These are phyloP conservation scores for Didymella pinodella DNA, from an alignment of 2,329 filamentous ascomycete species.

Conservation along the genomic window DNA sequence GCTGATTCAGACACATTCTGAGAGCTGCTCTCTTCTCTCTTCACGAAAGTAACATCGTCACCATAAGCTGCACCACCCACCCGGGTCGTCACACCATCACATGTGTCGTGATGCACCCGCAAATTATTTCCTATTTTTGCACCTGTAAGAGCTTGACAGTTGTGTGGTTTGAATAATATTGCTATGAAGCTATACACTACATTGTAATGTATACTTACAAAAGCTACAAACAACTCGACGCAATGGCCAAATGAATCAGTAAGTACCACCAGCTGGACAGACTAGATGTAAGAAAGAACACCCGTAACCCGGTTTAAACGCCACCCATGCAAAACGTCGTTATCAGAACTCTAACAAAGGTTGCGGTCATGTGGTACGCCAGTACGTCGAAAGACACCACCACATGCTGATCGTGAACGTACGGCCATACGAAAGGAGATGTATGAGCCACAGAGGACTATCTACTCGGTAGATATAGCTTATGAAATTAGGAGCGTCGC, in stretches of 20 bases:
- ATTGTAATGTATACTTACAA: not conserved
- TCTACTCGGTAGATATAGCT: not conserved
- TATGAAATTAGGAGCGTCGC: not conserved
- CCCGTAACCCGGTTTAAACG: too few species aligned
- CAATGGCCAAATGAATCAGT: not conserved
- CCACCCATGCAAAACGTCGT: not conserved
- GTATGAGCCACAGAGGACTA: not conserved
- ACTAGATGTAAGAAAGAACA: not conserved
- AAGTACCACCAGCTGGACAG: not conserved
- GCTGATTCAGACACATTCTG: not conserved
- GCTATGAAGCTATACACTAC: not conserved
- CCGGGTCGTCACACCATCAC: not conserved
- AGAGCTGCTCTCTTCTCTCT: too few species aligned
- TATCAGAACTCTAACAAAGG: not conserved
- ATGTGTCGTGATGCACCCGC: not conserved
- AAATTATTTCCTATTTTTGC: not conserved
- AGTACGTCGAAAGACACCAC: not conserved
- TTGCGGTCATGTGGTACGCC: not conserved
- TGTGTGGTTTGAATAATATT: not conserved
- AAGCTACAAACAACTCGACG: not conserved
- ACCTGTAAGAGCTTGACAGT: not conserved
- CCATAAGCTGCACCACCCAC: constrained; percentile 2
- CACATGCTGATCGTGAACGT: not conserved
- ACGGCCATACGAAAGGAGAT: not conserved
- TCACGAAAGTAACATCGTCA: not conserved